Conservation (phyloP, 345 rosid species). For the Angophora floribunda region DNA sequence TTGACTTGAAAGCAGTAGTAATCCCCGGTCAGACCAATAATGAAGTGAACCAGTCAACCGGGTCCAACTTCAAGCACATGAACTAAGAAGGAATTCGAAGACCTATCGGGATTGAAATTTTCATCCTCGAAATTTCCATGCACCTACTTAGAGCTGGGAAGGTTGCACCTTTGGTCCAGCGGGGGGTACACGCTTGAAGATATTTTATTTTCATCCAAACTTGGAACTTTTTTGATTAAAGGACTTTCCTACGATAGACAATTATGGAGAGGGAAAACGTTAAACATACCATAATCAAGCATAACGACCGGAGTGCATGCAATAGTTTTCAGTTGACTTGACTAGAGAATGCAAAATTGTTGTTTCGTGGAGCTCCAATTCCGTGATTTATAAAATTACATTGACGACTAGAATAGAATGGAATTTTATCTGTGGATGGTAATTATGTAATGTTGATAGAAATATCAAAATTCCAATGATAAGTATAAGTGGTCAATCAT, state of each 20-base stretch:
- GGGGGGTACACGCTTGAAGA: rapidly evolving
- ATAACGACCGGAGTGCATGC: background rate
- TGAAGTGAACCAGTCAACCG: background rate
- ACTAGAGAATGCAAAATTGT: background rate
- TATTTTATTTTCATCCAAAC: background rate
- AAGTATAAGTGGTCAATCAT: background rate
- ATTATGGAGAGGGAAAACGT: too few species aligned
- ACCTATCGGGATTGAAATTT: background rate
- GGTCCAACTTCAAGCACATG: background rate
- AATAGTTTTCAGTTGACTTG: too few species aligned
- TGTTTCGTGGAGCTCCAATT: too few species aligned
- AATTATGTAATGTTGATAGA: background rate
- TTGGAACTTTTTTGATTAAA: rapidly evolving
- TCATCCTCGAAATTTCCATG: background rate
- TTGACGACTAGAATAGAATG: too few species aligned
- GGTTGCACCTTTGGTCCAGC: background rate
- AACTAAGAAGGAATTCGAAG: background rate
- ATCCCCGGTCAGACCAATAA: background rate
- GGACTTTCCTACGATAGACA: background rate
- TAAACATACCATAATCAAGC: too few species aligned
- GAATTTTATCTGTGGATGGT: background rate
- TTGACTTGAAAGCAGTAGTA: background rate
- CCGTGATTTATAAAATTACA: background rate
- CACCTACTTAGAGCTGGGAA: background rate
- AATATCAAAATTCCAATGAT: background rate